Conservation (phyloP, 768 basidiomycete genomes). For the Xerocomus spinulosus region DNA sequence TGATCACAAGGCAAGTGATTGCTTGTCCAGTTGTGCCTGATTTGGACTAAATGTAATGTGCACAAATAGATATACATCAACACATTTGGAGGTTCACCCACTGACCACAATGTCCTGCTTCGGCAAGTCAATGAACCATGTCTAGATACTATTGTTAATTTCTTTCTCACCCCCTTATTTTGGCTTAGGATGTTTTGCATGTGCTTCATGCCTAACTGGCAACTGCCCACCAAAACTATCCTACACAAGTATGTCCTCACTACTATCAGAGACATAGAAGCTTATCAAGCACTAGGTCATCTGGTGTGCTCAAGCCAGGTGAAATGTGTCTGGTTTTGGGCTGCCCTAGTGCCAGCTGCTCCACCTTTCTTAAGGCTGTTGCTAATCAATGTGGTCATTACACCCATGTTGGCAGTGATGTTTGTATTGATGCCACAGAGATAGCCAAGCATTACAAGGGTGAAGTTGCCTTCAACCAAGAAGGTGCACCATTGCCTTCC, state of each 20-base stretch:
- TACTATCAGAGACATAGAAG: neutral
- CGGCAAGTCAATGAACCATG: too few species aligned
- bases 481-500: slow-evolving; percentile 43
- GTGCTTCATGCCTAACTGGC: slow-evolving; percentile 36
- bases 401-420: slow-evolving; percentile 58
- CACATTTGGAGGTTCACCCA: slow-evolving; percentile 52
- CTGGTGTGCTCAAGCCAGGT: slow-evolving; percentile 68
- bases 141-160: slow-evolving; percentile 48
- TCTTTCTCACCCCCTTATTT: slow-evolving; percentile 49
- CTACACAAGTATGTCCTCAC: slow-evolving; percentile 48
- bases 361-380: slow-evolving; percentile 80
- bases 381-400: slow-evolving; percentile 71
- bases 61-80: slow-evolving; percentile 43
- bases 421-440: slow-evolving; percentile 71
- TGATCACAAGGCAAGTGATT: slow-evolving; percentile 47
- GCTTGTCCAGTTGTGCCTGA: neutral
- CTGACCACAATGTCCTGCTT: too few species aligned
- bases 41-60: neutral
- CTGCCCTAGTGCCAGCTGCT: slow-evolving; percentile 80
- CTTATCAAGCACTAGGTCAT: slow-evolving; percentile 39
- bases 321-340: slow-evolving; percentile 88
- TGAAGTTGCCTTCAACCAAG: slow-evolving; percentile 75
- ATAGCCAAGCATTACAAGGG: slow-evolving; percentile 77
- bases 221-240: slow-evolving; percentile 45
- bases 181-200: slow-evolving; percentile 43